Evolutionary conservation across 2,329 filamentous ascomycete species (phyloP).

Genomic region (Tolypocladium sp.): DNA sequence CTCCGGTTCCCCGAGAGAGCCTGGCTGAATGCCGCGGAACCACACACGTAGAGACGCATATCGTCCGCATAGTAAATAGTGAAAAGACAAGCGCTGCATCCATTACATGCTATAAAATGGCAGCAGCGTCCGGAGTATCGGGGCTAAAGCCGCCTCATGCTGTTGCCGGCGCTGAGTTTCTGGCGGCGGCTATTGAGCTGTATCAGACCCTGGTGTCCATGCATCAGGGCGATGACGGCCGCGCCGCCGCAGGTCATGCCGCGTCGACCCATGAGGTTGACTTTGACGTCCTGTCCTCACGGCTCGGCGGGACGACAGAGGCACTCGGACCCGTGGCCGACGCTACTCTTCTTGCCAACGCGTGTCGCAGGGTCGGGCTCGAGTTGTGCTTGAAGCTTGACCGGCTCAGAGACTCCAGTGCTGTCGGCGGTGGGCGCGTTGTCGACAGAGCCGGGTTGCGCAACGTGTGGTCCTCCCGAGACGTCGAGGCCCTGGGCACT

Average conservation of each 20-base stretch:
- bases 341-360: background rate
- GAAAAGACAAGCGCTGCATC: conserved; percentile 5
- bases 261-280: background rate
- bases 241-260: background rate
- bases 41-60: background rate
- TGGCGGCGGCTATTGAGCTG: conserved; percentile 8
- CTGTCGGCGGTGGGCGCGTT: background rate
- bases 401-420: background rate
- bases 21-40: background rate
- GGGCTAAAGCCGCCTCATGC: background rate
- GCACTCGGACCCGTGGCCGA: background rate
- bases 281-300: background rate
- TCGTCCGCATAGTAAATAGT: background rate
- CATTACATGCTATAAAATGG: conserved; percentile 25
- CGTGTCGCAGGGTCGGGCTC: conserved; percentile 14
- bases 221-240: conserved; percentile 1
- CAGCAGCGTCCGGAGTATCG: conserved; percentile 6
- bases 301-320: background rate
- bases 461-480: conserved; percentile 8
- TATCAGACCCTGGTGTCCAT: conserved; percentile 3
- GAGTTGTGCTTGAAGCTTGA: conserved; percentile 14
- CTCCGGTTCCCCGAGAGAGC: background rate
- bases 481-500: conserved; percentile 8
- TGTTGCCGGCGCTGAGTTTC: conserved; percentile 9
- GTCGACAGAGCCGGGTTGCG: conserved; percentile 5